These are phyloP conservation scores for Chaetomium sp. DNA, from an alignment of 2,329 filamentous ascomycete species.

Conservation along the genomic window DNA sequence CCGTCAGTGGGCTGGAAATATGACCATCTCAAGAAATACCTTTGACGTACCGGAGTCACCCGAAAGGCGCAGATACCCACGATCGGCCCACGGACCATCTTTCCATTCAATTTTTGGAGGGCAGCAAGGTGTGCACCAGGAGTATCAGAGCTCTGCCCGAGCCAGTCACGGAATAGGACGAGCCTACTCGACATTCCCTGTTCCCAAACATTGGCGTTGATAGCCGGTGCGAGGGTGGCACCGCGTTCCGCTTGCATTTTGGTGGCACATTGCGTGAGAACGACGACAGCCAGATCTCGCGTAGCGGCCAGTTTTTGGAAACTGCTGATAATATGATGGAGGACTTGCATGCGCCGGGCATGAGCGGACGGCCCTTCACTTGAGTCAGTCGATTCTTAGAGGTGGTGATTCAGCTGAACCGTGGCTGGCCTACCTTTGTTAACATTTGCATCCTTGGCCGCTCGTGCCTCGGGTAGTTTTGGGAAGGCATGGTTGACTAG, in stretches of 20 bases:
- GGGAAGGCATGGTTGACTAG: conserved; percentile 74
- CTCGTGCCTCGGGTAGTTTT: conserved; percentile 41
- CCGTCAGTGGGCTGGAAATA: conserved; percentile 10
- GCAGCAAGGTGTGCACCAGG: conserved; percentile 53
- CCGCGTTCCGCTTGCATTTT: conserved; percentile 61
- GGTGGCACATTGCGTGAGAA: conserved; percentile 77
- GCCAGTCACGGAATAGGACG: conserved; percentile 74
- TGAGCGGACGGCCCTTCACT: conserved; percentile 14
- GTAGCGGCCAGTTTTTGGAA: conserved; percentile 70
- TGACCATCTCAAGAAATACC: background rate
- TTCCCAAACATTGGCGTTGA: conserved; percentile 76
- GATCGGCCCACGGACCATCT: conserved; percentile 33
- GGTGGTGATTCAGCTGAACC: background rate
- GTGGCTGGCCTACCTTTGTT: conserved; percentile 32
- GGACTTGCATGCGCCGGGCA: conserved; percentile 37
- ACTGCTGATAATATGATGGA: conserved; percentile 60
- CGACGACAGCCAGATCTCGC: conserved; percentile 64
- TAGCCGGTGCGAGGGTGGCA: conserved; percentile 66
- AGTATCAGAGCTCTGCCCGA: conserved; percentile 40
- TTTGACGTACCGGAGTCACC: conserved; percentile 39
- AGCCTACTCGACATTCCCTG: conserved; percentile 66
- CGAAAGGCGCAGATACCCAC: conserved; percentile 44
- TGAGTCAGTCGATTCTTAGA: conserved; percentile 8
- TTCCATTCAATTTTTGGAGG: conserved; percentile 59
- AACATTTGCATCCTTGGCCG: conserved; percentile 31